A percentile compares a stretch with the other conserved stretches of the same genome.
Conservation (phyloP, 768 basidiomycete species). For the Lentinula edodes region DNA sequence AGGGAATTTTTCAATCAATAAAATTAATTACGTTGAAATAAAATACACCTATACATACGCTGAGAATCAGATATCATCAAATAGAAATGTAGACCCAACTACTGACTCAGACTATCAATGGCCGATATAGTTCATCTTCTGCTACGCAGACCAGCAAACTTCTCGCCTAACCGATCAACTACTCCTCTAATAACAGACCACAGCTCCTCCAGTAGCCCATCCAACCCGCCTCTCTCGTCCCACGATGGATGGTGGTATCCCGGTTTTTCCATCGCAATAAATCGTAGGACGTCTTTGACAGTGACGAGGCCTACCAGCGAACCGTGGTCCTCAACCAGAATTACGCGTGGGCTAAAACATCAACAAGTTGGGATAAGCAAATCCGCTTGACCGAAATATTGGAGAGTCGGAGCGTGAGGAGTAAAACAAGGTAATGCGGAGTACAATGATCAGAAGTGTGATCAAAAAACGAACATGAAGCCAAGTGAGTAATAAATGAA, state of each 20-base stretch:
- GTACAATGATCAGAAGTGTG: not conserved
- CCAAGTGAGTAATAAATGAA: not conserved
- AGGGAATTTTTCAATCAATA: not conserved
- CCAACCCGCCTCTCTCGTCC: constrained; percentile 61
- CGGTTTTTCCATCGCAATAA: constrained; percentile 61
- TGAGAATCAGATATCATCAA: constrained; percentile 13
- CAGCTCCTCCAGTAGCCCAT: constrained; percentile 55
- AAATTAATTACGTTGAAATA: constrained; percentile 2
- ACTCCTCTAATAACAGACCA: constrained; percentile 49
- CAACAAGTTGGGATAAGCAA: not conserved
- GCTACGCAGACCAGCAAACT: not conserved
- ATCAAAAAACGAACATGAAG: not conserved
- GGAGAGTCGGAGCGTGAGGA: not conserved
- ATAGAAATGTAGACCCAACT: constrained; percentile 19
- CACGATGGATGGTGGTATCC: constrained; percentile 44
- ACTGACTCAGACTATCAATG: not conserved
- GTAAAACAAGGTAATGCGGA: not conserved
- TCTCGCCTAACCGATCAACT: constrained; percentile 14
- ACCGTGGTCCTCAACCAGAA: constrained; percentile 88
- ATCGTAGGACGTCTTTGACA: constrained; percentile 91
- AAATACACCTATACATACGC: not conserved
- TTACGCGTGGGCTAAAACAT: constrained; percentile 71
- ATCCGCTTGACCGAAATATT: not conserved
- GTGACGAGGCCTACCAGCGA: constrained; percentile 81
- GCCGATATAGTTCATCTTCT: not conserved